Evolutionary conservation across 495 filamentous ascomycete genomes (phyloP).

Genomic region (Amorphotheca resinae): DNA sequence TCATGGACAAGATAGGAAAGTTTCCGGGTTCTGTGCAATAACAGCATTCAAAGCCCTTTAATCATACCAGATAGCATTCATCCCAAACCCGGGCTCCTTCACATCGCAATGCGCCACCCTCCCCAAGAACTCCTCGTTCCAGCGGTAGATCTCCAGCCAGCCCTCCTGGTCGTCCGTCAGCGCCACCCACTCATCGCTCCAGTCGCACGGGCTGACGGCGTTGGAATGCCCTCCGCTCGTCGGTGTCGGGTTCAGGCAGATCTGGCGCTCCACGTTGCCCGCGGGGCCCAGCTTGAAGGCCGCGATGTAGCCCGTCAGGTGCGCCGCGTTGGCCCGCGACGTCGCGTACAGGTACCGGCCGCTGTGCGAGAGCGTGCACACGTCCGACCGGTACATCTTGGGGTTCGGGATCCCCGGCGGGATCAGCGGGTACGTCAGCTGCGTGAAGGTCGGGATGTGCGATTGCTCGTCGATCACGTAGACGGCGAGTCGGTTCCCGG

Average conservation of each 20-base stretch:
- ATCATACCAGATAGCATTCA: constrained; percentile 92
- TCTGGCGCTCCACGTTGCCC: constrained; percentile 62
- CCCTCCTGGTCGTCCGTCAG: constrained; percentile 77
- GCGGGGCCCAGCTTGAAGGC: constrained; percentile 58
- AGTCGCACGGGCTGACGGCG: constrained; percentile 65
- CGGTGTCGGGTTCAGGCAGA: constrained; percentile 69
- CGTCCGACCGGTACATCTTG: constrained; percentile 61
- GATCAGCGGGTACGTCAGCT: constrained; percentile 62
- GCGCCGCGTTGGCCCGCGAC: constrained; percentile 61
- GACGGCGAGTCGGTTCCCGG: constrained; percentile 64
- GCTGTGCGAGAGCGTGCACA: constrained; percentile 53
- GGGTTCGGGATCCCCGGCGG: constrained; percentile 48
- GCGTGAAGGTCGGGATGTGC: constrained; percentile 71
- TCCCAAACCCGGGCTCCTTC: constrained; percentile 70
- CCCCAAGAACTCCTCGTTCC: constrained; percentile 63
- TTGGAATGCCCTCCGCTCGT: constrained; percentile 81
- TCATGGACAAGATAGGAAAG: no score
- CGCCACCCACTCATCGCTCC: constrained; percentile 74
- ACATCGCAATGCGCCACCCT: constrained; percentile 63
- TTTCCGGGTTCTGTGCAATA: no score
- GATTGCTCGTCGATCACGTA: constrained; percentile 68
- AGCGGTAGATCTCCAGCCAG: constrained; percentile 76
- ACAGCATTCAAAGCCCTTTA: no score
- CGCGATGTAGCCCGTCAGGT: constrained; percentile 67
- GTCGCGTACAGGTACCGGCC: constrained; percentile 67